Base-by-base conservation (phyloP, 306 rosid species). In the Parietaria judaica region DNA sequence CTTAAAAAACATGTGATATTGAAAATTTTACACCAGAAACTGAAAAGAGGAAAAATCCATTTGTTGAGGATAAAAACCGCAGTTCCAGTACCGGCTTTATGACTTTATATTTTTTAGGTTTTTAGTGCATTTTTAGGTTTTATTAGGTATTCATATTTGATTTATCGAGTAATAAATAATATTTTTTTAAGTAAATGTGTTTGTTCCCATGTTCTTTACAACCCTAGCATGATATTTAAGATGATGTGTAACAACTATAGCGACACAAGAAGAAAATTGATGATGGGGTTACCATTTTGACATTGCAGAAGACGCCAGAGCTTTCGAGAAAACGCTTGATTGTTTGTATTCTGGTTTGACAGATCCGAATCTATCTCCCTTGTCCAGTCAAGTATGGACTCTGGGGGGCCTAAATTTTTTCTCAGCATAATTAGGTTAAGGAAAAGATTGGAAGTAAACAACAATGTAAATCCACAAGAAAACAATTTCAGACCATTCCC, bases 231-330 rank as follows among this genome's bases (percentile, higher is more conserved):
- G 1, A 23, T 23, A 23, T 23, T 23, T 23, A 17, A 48, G 66
- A 67, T 59, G 60, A 61, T 39, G 54, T 66, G 66, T 36, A 63
- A 49, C 1, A 41, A 41, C 45, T 5, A 49, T 7, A 49, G 5
- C 10, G 15, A 49, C 59, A 67, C 31, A 11, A 65, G 55, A 41
- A 78, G 71, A 57, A 14, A 37, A 6, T 4, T 17, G 7, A 63
- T 31, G 44, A 51, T 56, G 62, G 60, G 56, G 75, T 69, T 58
- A 86, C 90, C 99, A 59, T 92, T 75, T 84, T 88, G 95, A 77
- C 95, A 92, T 71, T 88, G 95, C 54, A 92, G 85, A 77, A 92
- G 97, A 61, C 96, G 99, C 99, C 99, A 92, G 70, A 80, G 90
- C 80, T 84, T 92, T 78, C 90, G 71, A 55, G 99, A 88, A 80